Conservation (phyloP, 257 asterid species). For the Gentiana dahurica region DNA sequence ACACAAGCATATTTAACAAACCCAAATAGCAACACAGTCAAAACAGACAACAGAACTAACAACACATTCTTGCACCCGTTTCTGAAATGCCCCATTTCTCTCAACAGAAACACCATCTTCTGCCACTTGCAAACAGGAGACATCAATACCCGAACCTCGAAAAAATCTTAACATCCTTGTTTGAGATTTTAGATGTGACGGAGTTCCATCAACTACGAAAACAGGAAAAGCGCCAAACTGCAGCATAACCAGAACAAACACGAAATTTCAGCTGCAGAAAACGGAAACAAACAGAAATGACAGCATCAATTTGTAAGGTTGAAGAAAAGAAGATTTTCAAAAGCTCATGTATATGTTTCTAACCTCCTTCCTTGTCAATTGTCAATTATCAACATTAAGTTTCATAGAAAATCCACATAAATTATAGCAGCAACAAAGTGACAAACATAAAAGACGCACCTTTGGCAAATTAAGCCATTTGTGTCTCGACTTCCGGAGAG, state of each 20-base stretch:
- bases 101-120: constrained; percentile 59
- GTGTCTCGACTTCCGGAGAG: too few species aligned
- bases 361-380: too few species aligned
- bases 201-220: constrained; percentile 84
- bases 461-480: not conserved
- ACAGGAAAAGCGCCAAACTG: constrained; percentile 96
- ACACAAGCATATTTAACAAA: not conserved
- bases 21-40: not conserved
- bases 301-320: too few species aligned
- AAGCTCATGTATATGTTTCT: too few species aligned
- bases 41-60: constrained; percentile 28
- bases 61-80: constrained; percentile 71
- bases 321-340: too few species aligned
- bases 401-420: too few species aligned
- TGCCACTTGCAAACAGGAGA: constrained; percentile 36
- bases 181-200: constrained; percentile 81
- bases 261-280: constrained; percentile 1
- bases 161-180: constrained; percentile 65
- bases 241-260: constrained; percentile 18
- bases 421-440: too few species aligned
- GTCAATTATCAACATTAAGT: too few species aligned
- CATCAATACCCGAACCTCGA: constrained; percentile 57
- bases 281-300: not conserved
- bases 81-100: constrained; percentile 56
- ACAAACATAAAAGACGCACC: not conserved